Evolutionary conservation across 495 filamentous ascomycete species (phyloP), one percentile per base, ranked within the genome.

Genomic region (Penicillium psychrofluorescens): DNA sequence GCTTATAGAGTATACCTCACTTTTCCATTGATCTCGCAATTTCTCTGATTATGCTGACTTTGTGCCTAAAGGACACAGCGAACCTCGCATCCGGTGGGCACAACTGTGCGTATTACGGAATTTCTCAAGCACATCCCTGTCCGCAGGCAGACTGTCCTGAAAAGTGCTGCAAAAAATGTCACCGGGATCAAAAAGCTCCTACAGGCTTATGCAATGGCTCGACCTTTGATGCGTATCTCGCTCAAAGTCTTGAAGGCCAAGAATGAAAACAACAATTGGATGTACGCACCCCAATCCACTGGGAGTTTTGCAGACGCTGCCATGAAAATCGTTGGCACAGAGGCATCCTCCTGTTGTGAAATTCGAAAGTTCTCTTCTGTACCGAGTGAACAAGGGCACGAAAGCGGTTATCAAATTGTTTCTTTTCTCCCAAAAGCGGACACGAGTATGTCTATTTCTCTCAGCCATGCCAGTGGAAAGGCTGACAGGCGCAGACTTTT

Each of bases 41-140:
- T 36, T 5, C 13, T 8, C 27, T n/a, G 7, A 29, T 37, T n/a
- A 43, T 39, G 22, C 22, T 45, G 30, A 47, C 29, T n/a, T 37
- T 12, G 7, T 22, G 2, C 4, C 22, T 11, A 14, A 34, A 76
- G 75, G 37, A 52, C 64, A 14, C 68, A 71, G 33, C 67, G 57
- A 44, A 62, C 59, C 9, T 80, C 83, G 10, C 79, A 84, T 48
- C 85, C 88, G 1, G 68, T 86, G 1, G 92, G 92, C 2, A 96
- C 89, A 2, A 90, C 83, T 27, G 73, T 98, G 22, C 71, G 70
- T 40, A 70, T 91, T 13, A 69, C 62, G 3, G 72, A 80, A 16
- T 77, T 96, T 45, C 81, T 95, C 50, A 77, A 78, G 35, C 58
- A 63, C 15, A 61, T 88, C 6, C 90, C 91, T 7, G 91, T 95